These are phyloP conservation scores for Mucor piriformis DNA, from an alignment of 371 early-diverging fungal genomes.

Conservation along the genomic window DNA sequence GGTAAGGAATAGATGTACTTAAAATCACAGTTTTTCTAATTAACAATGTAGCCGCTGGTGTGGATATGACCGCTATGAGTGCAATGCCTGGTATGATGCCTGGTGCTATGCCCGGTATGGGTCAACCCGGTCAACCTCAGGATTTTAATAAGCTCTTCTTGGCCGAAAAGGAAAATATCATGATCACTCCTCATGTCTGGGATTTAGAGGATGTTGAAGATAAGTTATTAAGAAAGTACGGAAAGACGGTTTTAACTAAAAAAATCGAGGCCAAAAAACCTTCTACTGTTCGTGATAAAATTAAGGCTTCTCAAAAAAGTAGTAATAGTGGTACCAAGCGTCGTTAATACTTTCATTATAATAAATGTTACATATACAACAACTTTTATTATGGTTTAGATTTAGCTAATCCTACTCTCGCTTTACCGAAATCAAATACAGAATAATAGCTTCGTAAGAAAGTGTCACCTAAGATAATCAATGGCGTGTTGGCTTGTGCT, in stretches of 20 bases:
- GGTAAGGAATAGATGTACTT: slow-evolving; percentile 44
- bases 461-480: slow-evolving; percentile 41
- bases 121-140: slow-evolving; percentile 75
- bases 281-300: slow-evolving; percentile 29
- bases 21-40: neutral
- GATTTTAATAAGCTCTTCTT: slow-evolving; percentile 87
- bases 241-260: slow-evolving; percentile 37
- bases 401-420: slow-evolving; percentile 38
- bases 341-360: slow-evolving; percentile 32
- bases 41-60: slow-evolving; percentile 73
- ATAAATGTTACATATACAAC: neutral
- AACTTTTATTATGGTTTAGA: neutral
- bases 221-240: slow-evolving; percentile 80
- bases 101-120: slow-evolving; percentile 44
- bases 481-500: slow-evolving; percentile 29
- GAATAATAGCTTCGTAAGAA: slow-evolving; percentile 43
- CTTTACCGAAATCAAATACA: slow-evolving; percentile 40
- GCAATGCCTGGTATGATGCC: slow-evolving; percentile 62
- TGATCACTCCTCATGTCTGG: slow-evolving; percentile 83
- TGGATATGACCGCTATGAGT: slow-evolving; percentile 91
- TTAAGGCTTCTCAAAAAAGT: slow-evolving; percentile 27
- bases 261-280: slow-evolving; percentile 9
- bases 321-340: slow-evolving; percentile 29
- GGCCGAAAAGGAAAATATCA: slow-evolving; percentile 87
- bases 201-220: slow-evolving; percentile 84